Evolutionary conservation across 805 yeast species (phyloP).

Genomic region (Candida glaebosa): DNA sequence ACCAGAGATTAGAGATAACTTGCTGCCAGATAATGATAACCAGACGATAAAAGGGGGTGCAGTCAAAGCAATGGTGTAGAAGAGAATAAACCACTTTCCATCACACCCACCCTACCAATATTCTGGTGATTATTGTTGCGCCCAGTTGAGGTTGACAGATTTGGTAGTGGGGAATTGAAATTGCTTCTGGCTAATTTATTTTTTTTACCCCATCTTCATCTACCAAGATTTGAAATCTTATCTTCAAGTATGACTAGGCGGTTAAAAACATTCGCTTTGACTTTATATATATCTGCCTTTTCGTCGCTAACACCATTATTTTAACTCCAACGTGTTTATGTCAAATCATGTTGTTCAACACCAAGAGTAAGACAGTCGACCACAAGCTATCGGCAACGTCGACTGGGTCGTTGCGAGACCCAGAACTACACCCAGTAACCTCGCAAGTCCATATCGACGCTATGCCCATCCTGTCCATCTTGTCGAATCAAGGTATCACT

Average conservation of each 20-base stretch:
- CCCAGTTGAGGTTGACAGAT: too few relatives aligned
- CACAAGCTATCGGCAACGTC: neutral
- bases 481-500: constrained; percentile 35
- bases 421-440: constrained; percentile 16
- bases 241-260: neutral
- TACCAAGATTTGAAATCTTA: neutral
- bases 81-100: too few relatives aligned
- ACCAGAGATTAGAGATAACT: too few relatives aligned
- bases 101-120: too few relatives aligned
- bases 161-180: neutral
- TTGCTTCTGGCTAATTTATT: neutral
- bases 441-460: constrained; percentile 35
- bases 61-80: too few relatives aligned
- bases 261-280: neutral
- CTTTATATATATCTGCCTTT: neutral
- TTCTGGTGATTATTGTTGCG: too few relatives aligned
- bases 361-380: neutral
- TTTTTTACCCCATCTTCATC: neutral
- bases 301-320: neutral
- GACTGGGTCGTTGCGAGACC: constrained; percentile 6
- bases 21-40: too few relatives aligned
- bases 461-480: constrained; percentile 31
- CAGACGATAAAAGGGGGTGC: too few relatives aligned
- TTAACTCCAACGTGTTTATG: neutral
- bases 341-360: neutral